A percentile compares a stretch with the other conserved stretches of the same genome.
These are phyloP conservation scores for Striga hermonthica DNA, from an alignment of 305 asterid genomes.

Conservation along the genomic window DNA sequence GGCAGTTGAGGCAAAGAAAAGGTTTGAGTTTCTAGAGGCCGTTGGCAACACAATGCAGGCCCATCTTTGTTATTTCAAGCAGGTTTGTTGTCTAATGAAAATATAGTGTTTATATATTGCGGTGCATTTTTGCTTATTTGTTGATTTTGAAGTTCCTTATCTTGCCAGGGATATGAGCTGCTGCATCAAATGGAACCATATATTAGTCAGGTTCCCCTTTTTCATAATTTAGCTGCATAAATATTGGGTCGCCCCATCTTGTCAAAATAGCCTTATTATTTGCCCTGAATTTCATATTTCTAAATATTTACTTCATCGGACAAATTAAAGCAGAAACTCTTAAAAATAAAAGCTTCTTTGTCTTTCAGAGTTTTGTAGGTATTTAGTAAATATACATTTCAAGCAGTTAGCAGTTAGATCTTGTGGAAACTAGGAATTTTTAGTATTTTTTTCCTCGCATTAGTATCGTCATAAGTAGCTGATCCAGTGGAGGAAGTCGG, in stretches of 20 bases:
- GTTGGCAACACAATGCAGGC: slow-evolving; percentile 86
- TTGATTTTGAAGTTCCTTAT: slow-evolving; percentile 36
- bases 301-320: slow-evolving; percentile 3
- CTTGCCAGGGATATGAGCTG: slow-evolving; percentile 77
- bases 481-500: too few species aligned
- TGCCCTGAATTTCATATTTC: background rate
- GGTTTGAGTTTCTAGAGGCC: slow-evolving; percentile 83
- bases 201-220: slow-evolving; percentile 67
- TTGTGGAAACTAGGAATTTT: too few species aligned
- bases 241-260: slow-evolving; percentile 16
- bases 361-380: too few species aligned
- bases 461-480: too few species aligned
- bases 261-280: slow-evolving; percentile 17
- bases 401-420: too few species aligned
- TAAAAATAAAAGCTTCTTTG: background rate
- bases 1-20: slow-evolving; percentile 87
- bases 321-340: background rate
- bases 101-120: slow-evolving; percentile 7
- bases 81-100: slow-evolving; percentile 42
- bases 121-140: slow-evolving; percentile 23
- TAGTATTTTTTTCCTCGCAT: too few species aligned
- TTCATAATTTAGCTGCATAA: background rate
- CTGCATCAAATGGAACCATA: slow-evolving; percentile 94
- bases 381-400: too few species aligned
- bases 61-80: slow-evolving; percentile 82